Base-by-base conservation (phyloP, 305 asterid genomes). In the Ajuga reptans region DNA sequence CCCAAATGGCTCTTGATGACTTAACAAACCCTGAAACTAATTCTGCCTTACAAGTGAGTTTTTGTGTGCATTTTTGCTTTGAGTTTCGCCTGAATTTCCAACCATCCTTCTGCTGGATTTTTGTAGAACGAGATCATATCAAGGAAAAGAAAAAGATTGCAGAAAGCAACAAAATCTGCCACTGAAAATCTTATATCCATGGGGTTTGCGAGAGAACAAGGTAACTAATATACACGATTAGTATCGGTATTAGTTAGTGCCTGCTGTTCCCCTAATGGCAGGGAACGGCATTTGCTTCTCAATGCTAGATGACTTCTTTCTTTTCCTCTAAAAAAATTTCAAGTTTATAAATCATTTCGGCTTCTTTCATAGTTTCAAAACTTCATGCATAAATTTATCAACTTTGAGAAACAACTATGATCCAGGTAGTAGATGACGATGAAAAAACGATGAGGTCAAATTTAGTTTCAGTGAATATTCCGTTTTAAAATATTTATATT, bases 1-100 rank as follows among this genome's bases (percentile, higher is more conserved):
- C 82, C 62, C 86, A 90, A 57, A 83, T 64, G 75, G 90, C 98
- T 72, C 76, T 93, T 69, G 97, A 93, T 78, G 95, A 90, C 84
- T 84, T 93, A 34, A 93, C 97, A 41, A 80, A 89, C 78, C 97
- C 91, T 10, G 94, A 84, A 77, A 83, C 81, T 17, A 86, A 85
- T 77, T 69, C 86, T 68, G 75, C 56, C 54, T 78, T 92, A 55
- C 98, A 90, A 78, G 98, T 90, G 78, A 77, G 78, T 70, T 52
- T 74, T 62, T 73, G 51, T 46, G 27, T 64, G 66, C 71, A 45
- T 69, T 69, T 27, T 49, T 50, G 14, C n/a, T 37, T 56, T 62
- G 41, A 51, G 27, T 55, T 75, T 65, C 5, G 27, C 72, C 60
- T 49, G 10, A 21, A 59, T 11, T 31, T 50, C 53, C 69, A 69